phyloP scores from a whole-genome alignment of 106 monocot genomes.

The Narthecium ossifragum region DNA sequence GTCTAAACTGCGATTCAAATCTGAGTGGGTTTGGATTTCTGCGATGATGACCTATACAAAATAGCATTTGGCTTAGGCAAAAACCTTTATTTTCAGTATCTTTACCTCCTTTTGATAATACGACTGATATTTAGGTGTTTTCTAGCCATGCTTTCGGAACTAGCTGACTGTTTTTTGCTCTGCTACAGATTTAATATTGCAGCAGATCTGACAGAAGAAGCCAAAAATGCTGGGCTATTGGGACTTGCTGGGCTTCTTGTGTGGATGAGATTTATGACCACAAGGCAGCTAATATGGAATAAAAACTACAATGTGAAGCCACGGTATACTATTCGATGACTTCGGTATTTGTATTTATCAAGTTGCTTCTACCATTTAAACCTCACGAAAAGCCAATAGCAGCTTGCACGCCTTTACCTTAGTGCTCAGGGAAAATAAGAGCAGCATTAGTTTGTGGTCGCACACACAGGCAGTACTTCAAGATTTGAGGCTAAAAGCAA shows the following conservation, averaged over 20 bases:
- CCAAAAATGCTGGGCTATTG: constrained; percentile 39
- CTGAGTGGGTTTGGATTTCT: not conserved
- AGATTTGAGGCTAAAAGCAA: no score
- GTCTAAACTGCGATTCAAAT: not conserved
- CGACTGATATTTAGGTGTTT: not conserved
- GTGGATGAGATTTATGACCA: constrained; percentile 97
- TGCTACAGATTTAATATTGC: constrained; percentile 84
- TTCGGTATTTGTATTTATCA: not conserved
- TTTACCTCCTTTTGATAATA: no score
- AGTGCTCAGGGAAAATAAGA: no score
- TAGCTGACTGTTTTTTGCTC: not conserved
- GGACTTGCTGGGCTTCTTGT: constrained; percentile 85
- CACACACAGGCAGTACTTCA: no score
- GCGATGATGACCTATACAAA: no score
- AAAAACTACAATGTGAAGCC: constrained; percentile 99
- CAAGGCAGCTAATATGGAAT: constrained; percentile 92
- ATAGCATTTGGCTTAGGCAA: no score
- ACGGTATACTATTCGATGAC: constrained; percentile 71
- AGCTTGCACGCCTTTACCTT: no score
- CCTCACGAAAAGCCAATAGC: no score
- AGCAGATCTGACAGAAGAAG: constrained; percentile 60
- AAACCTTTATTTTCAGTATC: not conserved
- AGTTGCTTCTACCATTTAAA: not conserved
- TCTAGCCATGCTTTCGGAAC: constrained; percentile 7
- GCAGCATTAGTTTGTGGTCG: no score